Evolutionary conservation across 345 rosid species (phyloP).

Genomic region (Sapria himalayana): DNA sequence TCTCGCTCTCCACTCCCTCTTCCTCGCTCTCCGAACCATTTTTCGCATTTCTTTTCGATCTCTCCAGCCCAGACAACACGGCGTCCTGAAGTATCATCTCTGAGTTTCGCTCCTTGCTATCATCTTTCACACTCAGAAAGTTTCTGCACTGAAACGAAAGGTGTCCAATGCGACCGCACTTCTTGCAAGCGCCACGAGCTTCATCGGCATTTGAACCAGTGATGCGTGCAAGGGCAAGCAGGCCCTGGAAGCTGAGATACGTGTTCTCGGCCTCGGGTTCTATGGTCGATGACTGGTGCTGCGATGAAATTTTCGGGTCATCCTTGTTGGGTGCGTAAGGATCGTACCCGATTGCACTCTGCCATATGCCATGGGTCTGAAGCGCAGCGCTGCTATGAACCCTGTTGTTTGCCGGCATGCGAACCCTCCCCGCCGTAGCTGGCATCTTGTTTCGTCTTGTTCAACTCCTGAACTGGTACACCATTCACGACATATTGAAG

Average conservation of each 20-base stretch:
- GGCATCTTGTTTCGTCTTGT: too few species aligned
- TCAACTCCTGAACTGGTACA: too few species aligned
- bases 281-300: slow-evolving; percentile 15
- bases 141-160: slow-evolving; percentile 79
- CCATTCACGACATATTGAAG: too few species aligned
- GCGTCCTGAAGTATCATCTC: slow-evolving; percentile 46
- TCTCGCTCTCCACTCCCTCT: slow-evolving; percentile 66
- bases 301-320: slow-evolving; percentile 32
- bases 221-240: slow-evolving; percentile 63
- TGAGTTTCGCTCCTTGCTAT: slow-evolving; percentile 33
- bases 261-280: slow-evolving; percentile 64
- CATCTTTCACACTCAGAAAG: slow-evolving; percentile 63
- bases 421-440: slow-evolving; percentile 99
- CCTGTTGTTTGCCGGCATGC: slow-evolving; percentile 98
- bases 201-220: slow-evolving; percentile 62
- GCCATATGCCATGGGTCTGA: slow-evolving; percentile 98
- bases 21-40: slow-evolving; percentile 17
- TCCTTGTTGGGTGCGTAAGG: slow-evolving; percentile 90
- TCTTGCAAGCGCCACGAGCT: slow-evolving; percentile 84
- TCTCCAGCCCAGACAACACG: slow-evolving; percentile 50
- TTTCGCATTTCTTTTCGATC: slow-evolving; percentile 44
- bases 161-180: slow-evolving; percentile 88
- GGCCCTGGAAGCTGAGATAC: slow-evolving; percentile 62
- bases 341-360: slow-evolving; percentile 86
- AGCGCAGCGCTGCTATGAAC: slow-evolving; percentile 97